Evolutionary conservation across 2,329 filamentous ascomycete species (phyloP).

Genomic region (Aquanectria penicillioides): DNA sequence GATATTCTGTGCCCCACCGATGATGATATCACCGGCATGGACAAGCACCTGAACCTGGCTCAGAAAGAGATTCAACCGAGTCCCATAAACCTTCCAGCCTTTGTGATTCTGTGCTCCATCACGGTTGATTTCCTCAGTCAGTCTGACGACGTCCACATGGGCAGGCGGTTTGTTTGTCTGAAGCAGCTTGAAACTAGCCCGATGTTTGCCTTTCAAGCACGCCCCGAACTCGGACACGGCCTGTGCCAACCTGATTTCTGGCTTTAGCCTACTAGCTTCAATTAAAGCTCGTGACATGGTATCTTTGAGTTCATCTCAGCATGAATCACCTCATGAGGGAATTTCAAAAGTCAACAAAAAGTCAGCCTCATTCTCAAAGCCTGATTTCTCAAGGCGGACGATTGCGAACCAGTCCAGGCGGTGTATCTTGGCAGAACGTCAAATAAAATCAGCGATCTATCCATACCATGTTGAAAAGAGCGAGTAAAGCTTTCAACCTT

Average conservation of each 20-base stretch:
- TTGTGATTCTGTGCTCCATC: not conserved
- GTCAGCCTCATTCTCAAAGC: too few species aligned
- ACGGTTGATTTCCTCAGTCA: not conserved
- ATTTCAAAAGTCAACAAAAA: too few species aligned
- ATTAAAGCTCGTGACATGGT: too few species aligned
- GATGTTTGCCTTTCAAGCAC: not conserved
- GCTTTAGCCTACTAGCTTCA: not conserved
- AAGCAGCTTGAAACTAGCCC: not conserved
- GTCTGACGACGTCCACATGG: not conserved
- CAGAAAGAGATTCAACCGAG: not conserved
- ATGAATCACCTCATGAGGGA: too few species aligned
- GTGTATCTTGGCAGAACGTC: too few species aligned
- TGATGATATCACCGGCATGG: not conserved
- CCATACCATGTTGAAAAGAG: too few species aligned
- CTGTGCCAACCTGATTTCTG: not conserved
- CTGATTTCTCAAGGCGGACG: too few species aligned
- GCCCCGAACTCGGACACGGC: not conserved
- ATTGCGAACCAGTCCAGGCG: too few species aligned
- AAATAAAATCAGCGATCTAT: too few species aligned
- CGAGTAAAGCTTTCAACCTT: too few species aligned
- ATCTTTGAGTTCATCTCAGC: too few species aligned
- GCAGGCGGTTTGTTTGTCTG: not conserved
- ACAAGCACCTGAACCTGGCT: not conserved
- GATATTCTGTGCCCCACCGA: slow-evolving; percentile 3
- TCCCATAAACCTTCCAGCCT: not conserved